phyloP scores from a whole-genome alignment of 345 rosid species.

The Aquilaria sinensis region DNA sequence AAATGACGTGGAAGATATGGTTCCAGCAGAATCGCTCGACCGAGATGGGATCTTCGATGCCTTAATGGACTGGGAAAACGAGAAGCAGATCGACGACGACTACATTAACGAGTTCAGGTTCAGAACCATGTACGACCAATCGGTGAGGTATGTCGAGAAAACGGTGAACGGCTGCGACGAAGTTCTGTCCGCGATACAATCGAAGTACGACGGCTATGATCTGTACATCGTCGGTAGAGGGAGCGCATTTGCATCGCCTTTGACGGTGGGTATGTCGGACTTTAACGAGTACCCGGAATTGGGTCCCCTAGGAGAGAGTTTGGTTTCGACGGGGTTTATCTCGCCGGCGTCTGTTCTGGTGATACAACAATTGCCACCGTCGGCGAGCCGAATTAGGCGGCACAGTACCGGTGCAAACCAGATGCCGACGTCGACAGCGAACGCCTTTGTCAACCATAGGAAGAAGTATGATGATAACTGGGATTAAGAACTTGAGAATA shows the following conservation, averaged over 20 bases:
- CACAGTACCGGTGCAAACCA: too few relatives aligned
- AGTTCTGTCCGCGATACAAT: slow-evolving; percentile 8
- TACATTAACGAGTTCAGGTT: slow-evolving; percentile 32
- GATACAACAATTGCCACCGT: slow-evolving; percentile 19
- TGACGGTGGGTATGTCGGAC: slow-evolving; percentile 22
- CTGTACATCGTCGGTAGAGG: slow-evolving; percentile 36
- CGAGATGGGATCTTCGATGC: neutral
- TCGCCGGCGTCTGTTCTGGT: slow-evolving; percentile 24
- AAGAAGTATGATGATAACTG: neutral
- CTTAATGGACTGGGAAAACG: slow-evolving; percentile 7
- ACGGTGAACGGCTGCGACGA: slow-evolving; percentile 14
- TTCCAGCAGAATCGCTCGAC: neutral
- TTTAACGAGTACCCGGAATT: slow-evolving; percentile 28
- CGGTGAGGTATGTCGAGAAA: slow-evolving; percentile 24
- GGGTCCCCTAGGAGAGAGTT: slow-evolving; percentile 27
- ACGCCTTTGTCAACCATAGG: slow-evolving; percentile 11
- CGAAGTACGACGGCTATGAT: slow-evolving; percentile 15
- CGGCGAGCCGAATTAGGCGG: neutral
- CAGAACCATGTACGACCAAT: slow-evolving; percentile 18
- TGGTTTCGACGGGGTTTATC: slow-evolving; percentile 17
- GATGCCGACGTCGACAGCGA: neutral
- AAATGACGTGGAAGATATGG: neutral
- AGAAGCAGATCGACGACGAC: slow-evolving; percentile 29
- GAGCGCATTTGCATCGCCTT: slow-evolving; percentile 1
- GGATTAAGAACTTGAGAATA: too few relatives aligned